Evolutionary conservation across 2,329 filamentous ascomycete species (phyloP), one percentile per base, ranked within the genome.

Genomic region (Monosporascus sp.): DNA sequence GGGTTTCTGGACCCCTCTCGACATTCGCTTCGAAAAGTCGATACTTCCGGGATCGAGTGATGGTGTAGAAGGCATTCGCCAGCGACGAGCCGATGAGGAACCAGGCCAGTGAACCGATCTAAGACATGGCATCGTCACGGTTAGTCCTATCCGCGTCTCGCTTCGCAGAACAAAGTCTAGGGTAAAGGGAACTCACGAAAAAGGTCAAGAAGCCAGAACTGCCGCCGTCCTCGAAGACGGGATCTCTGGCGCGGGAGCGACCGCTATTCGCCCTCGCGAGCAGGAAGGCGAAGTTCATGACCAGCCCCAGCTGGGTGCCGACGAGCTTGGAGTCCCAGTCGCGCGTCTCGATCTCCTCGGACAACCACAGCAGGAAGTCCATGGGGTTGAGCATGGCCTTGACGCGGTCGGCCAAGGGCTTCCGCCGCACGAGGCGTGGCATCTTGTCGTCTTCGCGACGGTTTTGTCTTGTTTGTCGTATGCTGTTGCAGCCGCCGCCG

Each of bases 351-450:
- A 99, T 81, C 72, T 96, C 90, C 68, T 97, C 93, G 0, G 90
- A 95, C 2, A 96, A 72, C 88, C 90, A 96, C 18, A 99, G 83
- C 51, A 94, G 74, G 65, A 93, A 89, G 72, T 99, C 94, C 74
- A 89, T 87, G 3, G 90, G 90, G 66, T 97, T 93, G 54, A 97
- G 75, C 69, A 84, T 84, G 52, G 88, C 80, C 67, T 84, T 84
- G 69, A 97, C 80, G 69, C 93, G 89, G 78, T 97, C 88, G 31
- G 74, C 68, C 61, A 96, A 80, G 68, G 94, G 87, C 68, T 83
- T 84, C 63, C 84, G 85, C 68, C 94, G 90, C 62, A 99, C 85
- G 57, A 96, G 85, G 63, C 91, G 90, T 79, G 90, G 68, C 75
- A 83, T 80, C 56, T 60, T 84, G 57, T 55, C 18, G 15, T 39